Conservation (phyloP, 306 rosid species). For the Cucurbita ficifolia region DNA sequence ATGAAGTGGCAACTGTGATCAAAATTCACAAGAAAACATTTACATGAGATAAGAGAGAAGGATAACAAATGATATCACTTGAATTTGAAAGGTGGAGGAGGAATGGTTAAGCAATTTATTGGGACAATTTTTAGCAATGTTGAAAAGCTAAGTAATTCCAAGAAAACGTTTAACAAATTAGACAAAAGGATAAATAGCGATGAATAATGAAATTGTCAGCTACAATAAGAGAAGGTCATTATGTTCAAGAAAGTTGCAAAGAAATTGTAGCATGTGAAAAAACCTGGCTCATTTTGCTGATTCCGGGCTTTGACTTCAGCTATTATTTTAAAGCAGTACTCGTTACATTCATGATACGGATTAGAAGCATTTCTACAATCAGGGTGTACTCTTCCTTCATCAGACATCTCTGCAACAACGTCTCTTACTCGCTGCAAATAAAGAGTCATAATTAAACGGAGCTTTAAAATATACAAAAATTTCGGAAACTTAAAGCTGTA, state of each 20-base stretch:
- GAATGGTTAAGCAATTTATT: neutral
- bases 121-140: neutral
- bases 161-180: neutral
- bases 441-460: neutral
- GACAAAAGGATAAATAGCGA: neutral
- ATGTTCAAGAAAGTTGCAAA: neutral
- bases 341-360: slow-evolving; percentile 78
- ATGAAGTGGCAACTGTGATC: slow-evolving; percentile 1
- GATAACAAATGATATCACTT: neutral
- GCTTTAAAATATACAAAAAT: neutral
- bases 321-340: slow-evolving; percentile 64
- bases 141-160: neutral
- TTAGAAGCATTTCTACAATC: slow-evolving; percentile 84
- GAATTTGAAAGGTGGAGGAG: neutral
- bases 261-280: neutral
- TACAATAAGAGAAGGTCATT: neutral
- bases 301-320: slow-evolving; percentile 50
- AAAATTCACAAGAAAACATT: neutral
- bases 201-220: neutral
- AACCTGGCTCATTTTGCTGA: slow-evolving; percentile 34
- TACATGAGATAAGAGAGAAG: neutral
- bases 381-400: slow-evolving; percentile 67
- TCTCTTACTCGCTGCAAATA: neutral
- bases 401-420: slow-evolving; percentile 30
- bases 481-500: neutral